phyloP scores from a whole-genome alignment of 768 basidiomycete genomes.

The Strobilomyces confusus region DNA sequence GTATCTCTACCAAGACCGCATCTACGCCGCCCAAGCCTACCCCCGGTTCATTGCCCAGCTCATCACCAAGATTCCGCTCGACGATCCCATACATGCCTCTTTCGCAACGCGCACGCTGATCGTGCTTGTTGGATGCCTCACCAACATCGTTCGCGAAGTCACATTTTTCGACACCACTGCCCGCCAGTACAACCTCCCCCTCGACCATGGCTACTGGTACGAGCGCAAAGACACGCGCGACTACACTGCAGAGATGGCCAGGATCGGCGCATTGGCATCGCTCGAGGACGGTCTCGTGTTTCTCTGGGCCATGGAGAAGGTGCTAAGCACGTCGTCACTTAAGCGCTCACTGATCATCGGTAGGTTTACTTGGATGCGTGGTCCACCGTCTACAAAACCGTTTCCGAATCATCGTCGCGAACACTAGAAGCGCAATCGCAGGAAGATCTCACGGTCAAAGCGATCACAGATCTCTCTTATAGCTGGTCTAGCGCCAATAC shows the following conservation, averaged over 20 bases:
- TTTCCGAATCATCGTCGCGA: background rate
- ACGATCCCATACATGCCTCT: constrained; percentile 5
- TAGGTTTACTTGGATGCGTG: constrained; percentile 72
- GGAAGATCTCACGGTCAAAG: constrained; percentile 18
- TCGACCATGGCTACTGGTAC: constrained; percentile 37
- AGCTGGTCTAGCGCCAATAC: constrained; percentile 53
- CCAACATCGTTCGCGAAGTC: constrained; percentile 56
- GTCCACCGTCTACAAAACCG: constrained; percentile 40
- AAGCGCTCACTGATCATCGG: background rate
- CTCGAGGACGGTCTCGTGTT: constrained; percentile 66
- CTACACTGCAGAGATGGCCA: constrained; percentile 70
- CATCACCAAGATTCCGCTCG: constrained; percentile 53
- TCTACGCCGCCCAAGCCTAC: constrained; percentile 73
- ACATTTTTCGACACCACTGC: constrained; percentile 58
- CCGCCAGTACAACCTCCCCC: constrained; percentile 39
- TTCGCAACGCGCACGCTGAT: constrained; percentile 37
- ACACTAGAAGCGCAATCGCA: background rate
- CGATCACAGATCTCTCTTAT: constrained; percentile 47
- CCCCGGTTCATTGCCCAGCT: constrained; percentile 67
- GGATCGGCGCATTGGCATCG: constrained; percentile 41
- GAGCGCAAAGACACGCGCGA: constrained; percentile 60
- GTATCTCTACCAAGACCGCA: constrained; percentile 70
- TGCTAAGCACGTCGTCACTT: constrained; percentile 19
- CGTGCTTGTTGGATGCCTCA: constrained; percentile 48
- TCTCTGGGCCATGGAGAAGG: constrained; percentile 79